Percentiles rank a stretch among this genome's conserved stretches.
These are phyloP conservation scores for Pseudodiploospora longispora DNA, from an alignment of 2,329 filamentous ascomycete genomes.

Conservation along the genomic window DNA sequence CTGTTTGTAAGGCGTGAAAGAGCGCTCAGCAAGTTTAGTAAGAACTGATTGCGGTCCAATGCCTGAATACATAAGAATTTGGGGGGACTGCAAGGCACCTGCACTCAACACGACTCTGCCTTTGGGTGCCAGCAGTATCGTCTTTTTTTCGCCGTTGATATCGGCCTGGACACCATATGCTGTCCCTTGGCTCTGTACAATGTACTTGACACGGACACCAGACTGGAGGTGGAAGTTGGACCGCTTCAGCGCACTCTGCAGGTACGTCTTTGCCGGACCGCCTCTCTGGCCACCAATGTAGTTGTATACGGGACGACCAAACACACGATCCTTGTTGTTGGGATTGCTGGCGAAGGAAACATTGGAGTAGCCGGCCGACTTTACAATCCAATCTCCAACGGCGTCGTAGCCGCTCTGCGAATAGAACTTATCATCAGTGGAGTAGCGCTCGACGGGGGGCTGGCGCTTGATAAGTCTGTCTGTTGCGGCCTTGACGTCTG, in stretches of 20 bases:
- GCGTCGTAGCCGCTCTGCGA: slow-evolving; percentile 39
- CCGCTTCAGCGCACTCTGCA: slow-evolving; percentile 35
- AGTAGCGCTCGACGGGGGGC: slow-evolving; percentile 35
- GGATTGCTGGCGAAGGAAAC: slow-evolving; percentile 38
- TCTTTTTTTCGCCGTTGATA: slow-evolving; percentile 20
- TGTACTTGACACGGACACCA: slow-evolving; percentile 33
- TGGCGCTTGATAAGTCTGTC: slow-evolving; percentile 35
- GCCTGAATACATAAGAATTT: slow-evolving; percentile 36
- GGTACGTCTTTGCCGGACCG: slow-evolving; percentile 40
- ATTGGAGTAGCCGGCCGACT: slow-evolving; percentile 36
- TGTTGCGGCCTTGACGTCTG: slow-evolving; percentile 39
- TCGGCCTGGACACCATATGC: slow-evolving; percentile 35
- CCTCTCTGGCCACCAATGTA: slow-evolving; percentile 42
- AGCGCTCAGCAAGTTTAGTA: slow-evolving; percentile 14
- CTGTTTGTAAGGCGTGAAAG: slow-evolving; percentile 15
- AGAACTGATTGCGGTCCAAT: slow-evolving; percentile 31
- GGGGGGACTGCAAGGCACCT: slow-evolving; percentile 31
- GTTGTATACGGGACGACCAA: slow-evolving; percentile 39
- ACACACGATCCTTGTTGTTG: slow-evolving; percentile 38
- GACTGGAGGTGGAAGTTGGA: slow-evolving; percentile 36
- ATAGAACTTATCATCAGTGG: slow-evolving; percentile 36
- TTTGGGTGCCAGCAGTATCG: slow-evolving; percentile 18
- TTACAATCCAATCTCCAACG: slow-evolving; percentile 41
- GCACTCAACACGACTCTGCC: slow-evolving; percentile 31
- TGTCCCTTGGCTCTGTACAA: slow-evolving; percentile 29